Conservation (phyloP, 306 rosid genomes). For the Lupinus albus region DNA sequence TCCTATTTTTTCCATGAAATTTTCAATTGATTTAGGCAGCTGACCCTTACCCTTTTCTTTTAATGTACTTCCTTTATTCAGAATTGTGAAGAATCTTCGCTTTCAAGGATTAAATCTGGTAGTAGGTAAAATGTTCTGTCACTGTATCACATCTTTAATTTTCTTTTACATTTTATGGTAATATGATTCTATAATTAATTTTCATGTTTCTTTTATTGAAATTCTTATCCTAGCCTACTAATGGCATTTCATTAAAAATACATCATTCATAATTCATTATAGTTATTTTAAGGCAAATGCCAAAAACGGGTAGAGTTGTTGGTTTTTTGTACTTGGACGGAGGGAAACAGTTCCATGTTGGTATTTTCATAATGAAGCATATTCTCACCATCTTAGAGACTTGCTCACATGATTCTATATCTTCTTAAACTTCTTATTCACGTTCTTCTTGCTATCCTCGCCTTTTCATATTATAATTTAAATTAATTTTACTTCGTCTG, state of each 20-base stretch:
- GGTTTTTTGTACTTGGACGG: conserved; percentile 11
- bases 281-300: conserved; percentile 10
- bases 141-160: conserved; percentile 30
- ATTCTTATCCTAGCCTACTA: conserved; percentile 20
- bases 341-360: conserved; percentile 1
- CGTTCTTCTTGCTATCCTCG: conserved; percentile 6
- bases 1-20: conserved; percentile 27
- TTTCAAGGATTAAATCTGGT: conserved; percentile 51
- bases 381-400: conserved; percentile 6
- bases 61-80: conserved; percentile 45
- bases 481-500: background rate
- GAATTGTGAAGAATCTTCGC: conserved; percentile 62
- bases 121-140: conserved; percentile 55
- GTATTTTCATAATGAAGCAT: conserved; percentile 16
- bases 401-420: conserved; percentile 14
- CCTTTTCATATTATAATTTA: conserved; percentile 1
- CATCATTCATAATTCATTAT: conserved; percentile 18
- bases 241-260: conserved; percentile 16
- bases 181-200: conserved; percentile 1
- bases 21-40: conserved; percentile 14
- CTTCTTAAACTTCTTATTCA: conserved; percentile 4
- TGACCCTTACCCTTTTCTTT: conserved; percentile 31
- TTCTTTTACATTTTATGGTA: conserved; percentile 24
- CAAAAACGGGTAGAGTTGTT: conserved; percentile 11
- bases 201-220: conserved; percentile 21